phyloP scores from a whole-genome alignment of 2,329 filamentous ascomycete species.

The Thielaviopsis euricoi region DNA sequence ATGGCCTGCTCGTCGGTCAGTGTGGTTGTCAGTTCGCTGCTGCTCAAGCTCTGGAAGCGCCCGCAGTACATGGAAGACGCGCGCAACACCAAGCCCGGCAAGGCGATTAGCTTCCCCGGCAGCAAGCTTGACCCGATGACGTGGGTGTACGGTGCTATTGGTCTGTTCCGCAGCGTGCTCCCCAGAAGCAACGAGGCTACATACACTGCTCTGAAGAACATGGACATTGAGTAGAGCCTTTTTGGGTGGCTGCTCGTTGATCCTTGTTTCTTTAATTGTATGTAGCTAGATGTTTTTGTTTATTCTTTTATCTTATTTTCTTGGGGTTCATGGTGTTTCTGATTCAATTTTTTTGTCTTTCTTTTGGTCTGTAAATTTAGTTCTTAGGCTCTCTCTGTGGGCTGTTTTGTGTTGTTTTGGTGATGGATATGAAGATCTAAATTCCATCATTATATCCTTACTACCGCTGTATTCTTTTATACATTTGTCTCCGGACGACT shows the following conservation, averaged over 20 bases:
- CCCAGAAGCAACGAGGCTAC: conserved; percentile 19
- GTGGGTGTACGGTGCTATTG: not conserved
- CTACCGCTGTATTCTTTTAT: too few species aligned
- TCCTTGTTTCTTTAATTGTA: not conserved
- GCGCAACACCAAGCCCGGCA: conserved; percentile 36
- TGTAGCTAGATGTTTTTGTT: not conserved
- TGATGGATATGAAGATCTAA: not conserved
- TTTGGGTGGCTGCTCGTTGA: not conserved
- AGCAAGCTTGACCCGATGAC: conserved; percentile 14
- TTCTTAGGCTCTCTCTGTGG: not conserved
- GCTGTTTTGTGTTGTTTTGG: not conserved
- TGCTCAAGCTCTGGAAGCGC: conserved; percentile 73
- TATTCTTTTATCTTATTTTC: not conserved
- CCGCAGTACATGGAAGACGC: conserved; percentile 75
- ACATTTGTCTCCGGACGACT: too few species aligned
- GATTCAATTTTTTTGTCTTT: too few species aligned
- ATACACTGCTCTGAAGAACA: conserved; percentile 40
- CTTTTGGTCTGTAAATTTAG: not conserved
- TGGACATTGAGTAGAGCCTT: conserved; percentile 23
- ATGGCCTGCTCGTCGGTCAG: conserved; percentile 87
- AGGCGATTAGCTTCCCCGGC: conserved; percentile 26
- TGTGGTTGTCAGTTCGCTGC: conserved; percentile 68
- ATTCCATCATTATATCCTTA: too few species aligned
- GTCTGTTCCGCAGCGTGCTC: not conserved
- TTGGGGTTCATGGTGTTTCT: not conserved